Evolutionary conservation across 768 basidiomycete genomes (phyloP), one percentile per base, ranked within the genome.

Genomic region (Daedaleopsis sinensis): DNA sequence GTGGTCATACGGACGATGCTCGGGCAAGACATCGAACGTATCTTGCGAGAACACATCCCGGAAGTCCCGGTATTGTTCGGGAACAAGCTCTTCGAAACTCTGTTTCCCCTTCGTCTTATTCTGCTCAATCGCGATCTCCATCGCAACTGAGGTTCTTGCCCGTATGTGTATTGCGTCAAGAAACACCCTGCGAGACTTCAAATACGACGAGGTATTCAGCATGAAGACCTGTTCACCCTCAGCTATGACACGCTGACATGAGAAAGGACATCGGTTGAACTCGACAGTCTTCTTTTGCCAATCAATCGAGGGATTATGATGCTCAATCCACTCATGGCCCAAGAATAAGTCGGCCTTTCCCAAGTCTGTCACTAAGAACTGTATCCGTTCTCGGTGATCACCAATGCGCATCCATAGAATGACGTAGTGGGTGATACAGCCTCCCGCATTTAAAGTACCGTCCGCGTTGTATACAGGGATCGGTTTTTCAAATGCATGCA

Each of bases 241-340:
- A 3, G 36, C 54, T 51, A 62, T 10, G 18, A 37, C 43, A 11
- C 16, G 47, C 24, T 49, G n/a, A 52, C 60, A 62, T 2, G 36
- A 21, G 19, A 16, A 43, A 13, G 63, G 59, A 38, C 63, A 64
- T 7, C 48, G 42, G 10, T 46, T 39, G 27, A 65, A 64, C n/a
- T 50, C 44, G 6, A 67, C 32, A 11, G 23, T 57, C 19, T 54
- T 49, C 39, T 18, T 35, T 35, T 57, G 35, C 65, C 67, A 68
- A 51, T 68, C 65, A 35, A 68, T 66, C 1, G 44, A 37, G 15
- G 67, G 67, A 54, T 68, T 66, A 47, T 68, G 67, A 38, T 57
- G 53, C 9, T 55, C 27, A 43, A 68, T 46, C 67, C 64, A 68
- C 21, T 68, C 64, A 42, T 57, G 55, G 11, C 64, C 67, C 1